Evolutionary conservation across 176 grass and related monocot genomes (phyloP).

Genomic region (Eremochloa ophiuroides): DNA sequence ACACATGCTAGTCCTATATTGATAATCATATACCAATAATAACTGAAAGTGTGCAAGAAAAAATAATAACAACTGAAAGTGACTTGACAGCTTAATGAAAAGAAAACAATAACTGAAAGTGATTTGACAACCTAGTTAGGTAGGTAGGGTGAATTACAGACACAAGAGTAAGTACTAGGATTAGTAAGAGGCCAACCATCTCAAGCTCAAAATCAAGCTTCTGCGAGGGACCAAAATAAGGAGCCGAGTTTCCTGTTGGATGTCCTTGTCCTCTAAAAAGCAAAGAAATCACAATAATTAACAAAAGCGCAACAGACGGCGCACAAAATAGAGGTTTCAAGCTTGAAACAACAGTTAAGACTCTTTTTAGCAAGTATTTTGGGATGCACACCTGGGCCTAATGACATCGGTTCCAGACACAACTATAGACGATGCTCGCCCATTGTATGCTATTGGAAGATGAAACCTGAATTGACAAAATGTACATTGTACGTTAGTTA

Average conservation of each 20-base stretch:
- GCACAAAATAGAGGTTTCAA: background rate
- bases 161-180: conserved; percentile 1
- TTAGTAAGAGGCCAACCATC: conserved; percentile 69
- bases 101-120: background rate
- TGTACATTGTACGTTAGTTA: background rate
- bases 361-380: background rate
- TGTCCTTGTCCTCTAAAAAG: conserved; percentile 79
- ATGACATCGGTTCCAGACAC: conserved; percentile 86
- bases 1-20: background rate
- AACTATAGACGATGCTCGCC: conserved; percentile 84
- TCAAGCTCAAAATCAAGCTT: conserved; percentile 99
- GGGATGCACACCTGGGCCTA: conserved; percentile 67
- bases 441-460: conserved; percentile 89
- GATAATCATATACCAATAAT: background rate
- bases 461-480: conserved; percentile 67
- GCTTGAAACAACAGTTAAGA: background rate
- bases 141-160: background rate
- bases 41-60: background rate
- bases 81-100: background rate
- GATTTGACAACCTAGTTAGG: background rate
- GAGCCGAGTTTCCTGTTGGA: conserved; percentile 52
- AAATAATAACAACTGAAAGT: background rate
- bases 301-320: background rate
- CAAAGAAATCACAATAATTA: background rate
- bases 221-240: conserved; percentile 82